Conservation (phyloP, 106 monocot species). For the Dendrobium nobile region DNA sequence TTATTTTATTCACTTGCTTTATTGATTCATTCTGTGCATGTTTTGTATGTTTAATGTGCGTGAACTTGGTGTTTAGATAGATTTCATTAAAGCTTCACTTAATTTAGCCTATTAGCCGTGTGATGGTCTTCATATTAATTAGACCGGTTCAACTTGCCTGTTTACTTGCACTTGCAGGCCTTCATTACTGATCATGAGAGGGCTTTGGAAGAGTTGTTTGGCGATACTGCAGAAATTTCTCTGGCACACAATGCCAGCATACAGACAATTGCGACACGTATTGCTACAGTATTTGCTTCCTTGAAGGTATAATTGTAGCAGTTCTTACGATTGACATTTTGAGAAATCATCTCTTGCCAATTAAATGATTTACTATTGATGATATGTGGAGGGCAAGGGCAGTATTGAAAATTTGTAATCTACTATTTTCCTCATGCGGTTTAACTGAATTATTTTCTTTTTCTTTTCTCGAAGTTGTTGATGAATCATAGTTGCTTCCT, state of each 20-base stretch:
- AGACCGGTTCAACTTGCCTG: background rate
- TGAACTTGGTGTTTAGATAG: background rate
- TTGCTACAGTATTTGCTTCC: constrained; percentile 93
- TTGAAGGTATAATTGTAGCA: constrained; percentile 53
- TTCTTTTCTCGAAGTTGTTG: no score
- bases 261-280: constrained; percentile 80
- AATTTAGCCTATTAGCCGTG: background rate
- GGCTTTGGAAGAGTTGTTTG: constrained; percentile 93
- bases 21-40: background rate
- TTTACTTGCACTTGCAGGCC: constrained; percentile 37
- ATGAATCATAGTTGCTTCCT: no score
- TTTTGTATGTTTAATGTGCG: background rate
- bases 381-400: background rate
- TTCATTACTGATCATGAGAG: constrained; percentile 94
- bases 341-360: background rate
- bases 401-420: background rate
- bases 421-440: background rate
- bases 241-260: constrained; percentile 71
- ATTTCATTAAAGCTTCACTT: background rate
- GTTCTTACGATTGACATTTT: background rate
- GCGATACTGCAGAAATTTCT: constrained; percentile 83
- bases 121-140: background rate
- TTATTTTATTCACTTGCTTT: background rate
- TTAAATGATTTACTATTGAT: background rate
- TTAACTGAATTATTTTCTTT: background rate